Evolutionary conservation across 2,329 filamentous ascomycete genomes (phyloP).

Genomic region (Ophiostoma australiae): DNA sequence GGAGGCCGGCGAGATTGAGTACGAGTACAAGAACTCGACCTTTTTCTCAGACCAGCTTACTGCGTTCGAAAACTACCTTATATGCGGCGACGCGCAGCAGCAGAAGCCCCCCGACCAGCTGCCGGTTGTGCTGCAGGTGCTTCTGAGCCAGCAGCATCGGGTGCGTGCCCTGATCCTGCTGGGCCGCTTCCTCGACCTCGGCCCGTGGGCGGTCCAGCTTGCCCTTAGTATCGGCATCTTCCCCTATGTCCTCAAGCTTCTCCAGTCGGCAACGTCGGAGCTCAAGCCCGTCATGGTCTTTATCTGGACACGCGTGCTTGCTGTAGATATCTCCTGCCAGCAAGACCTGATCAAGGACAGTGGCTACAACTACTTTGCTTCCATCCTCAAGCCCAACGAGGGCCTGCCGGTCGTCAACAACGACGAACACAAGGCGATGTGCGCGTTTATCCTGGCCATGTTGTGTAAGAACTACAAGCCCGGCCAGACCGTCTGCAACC

Average conservation of each 20-base stretch:
- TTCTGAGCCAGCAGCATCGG: conserved; percentile 91
- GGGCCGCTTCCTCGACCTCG: conserved; percentile 88
- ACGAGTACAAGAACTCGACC: conserved; percentile 88
- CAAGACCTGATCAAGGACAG: conserved; percentile 93
- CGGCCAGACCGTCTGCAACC: conserved; percentile 86
- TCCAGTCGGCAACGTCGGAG: conserved; percentile 91
- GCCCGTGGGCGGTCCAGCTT: conserved; percentile 97
- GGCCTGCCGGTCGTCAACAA: conserved; percentile 79
- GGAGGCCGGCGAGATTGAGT: conserved; percentile 67
- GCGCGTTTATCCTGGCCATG: conserved; percentile 94
- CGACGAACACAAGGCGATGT: conserved; percentile 97
- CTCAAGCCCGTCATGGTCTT: conserved; percentile 99
- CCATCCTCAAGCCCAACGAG: conserved; percentile 80
- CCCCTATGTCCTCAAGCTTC: conserved; percentile 92
- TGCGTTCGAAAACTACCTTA: conserved; percentile 93
- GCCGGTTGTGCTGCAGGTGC: conserved; percentile 90
- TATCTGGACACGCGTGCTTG: conserved; percentile 94
- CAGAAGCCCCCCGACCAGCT: conserved; percentile 90
- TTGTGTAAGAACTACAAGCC: conserved; percentile 93
- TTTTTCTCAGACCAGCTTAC: conserved; percentile 98
- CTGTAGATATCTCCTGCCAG: conserved; percentile 91
- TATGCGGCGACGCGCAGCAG: conserved; percentile 70
- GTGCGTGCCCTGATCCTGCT: conserved; percentile 85
- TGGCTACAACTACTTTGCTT: conserved; percentile 94
- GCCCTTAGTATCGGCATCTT: conserved; percentile 98